Conservation (phyloP, 2,329 filamentous ascomycete genomes). For the Paraphaeosphaeria sporulosa region DNA sequence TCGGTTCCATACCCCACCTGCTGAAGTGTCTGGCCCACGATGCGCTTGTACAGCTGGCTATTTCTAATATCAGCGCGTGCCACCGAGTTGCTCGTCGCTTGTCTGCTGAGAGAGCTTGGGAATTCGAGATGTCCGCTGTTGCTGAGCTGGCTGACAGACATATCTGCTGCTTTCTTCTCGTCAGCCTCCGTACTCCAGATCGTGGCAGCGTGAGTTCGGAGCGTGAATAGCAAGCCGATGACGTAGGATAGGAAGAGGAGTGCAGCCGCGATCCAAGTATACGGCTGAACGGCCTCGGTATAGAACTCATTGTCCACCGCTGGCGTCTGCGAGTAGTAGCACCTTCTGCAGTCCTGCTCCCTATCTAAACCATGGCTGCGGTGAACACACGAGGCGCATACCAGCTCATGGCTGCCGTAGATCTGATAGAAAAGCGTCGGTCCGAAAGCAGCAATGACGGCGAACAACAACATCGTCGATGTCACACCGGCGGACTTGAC, state of each 20-base stretch:
- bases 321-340: conserved; percentile 90
- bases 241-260: conserved; percentile 92
- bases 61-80: conserved; percentile 74
- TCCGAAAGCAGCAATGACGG: conserved; percentile 92
- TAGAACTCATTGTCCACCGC: conserved; percentile 89
- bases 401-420: conserved; percentile 95
- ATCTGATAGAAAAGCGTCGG: conserved; percentile 98
- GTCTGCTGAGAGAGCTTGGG: conserved; percentile 39
- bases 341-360: conserved; percentile 81
- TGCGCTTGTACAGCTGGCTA: conserved; percentile 89
- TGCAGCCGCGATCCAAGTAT: conserved; percentile 86
- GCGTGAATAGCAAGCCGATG: conserved; percentile 93
- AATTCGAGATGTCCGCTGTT: conserved; percentile 40
- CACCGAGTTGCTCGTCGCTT: conserved; percentile 39
- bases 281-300: conserved; percentile 86
- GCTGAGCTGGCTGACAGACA: conserved; percentile 45
- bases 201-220: conserved; percentile 92
- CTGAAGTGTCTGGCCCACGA: conserved; percentile 87
- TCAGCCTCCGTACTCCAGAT: conserved; percentile 87
- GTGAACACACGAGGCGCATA: conserved; percentile 72
- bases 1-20: conserved; percentile 74
- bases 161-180: conserved; percentile 56
- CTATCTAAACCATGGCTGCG: conserved; percentile 56
- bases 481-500: conserved; percentile 95
- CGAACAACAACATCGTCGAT: conserved; percentile 96